Base-by-base conservation (phyloP, 2,329 filamentous ascomycete species). In the Juglanconis juglandina region DNA sequence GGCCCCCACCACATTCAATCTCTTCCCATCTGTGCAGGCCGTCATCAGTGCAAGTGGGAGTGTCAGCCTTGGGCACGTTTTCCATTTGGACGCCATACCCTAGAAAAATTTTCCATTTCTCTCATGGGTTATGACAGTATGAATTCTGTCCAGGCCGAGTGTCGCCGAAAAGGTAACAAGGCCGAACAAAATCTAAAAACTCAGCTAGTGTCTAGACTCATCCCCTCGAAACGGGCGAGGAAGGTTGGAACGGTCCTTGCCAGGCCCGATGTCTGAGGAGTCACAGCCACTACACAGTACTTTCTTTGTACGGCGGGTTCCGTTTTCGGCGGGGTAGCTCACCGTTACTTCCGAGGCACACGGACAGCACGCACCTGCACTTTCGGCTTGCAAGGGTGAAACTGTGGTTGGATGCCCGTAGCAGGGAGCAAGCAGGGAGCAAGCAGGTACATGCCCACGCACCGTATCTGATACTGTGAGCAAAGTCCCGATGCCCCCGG, bases 1-100 rank as follows among this genome's bases (percentile, higher is more conserved):
- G 39, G 39, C 39, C 39, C 39, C 39, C 39, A 42, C 39, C 39
- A 10, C 39, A 42, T 42, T 42, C 39, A 14, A 14, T 10, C 39
- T 13, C 37, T 42, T 13, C 39, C 39, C 39, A 42, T 42, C 39
- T 58, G 51, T 54, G 44, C 57, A 59, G 51, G 34, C 53, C 53
- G 49, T 54, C 14, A 30, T 54, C 57, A 59, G 14, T 47, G 44
- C 44, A 24, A 42, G 47, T 37, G n/a, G 37, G 17, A 56, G 32
- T 17, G 44, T n/a, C 53, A 56, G 44, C 44, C 35, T 37, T 13
- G 24, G 53, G n/a, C 53, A 48, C 53, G 53, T 56, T 56, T 30
- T 47, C 17, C 2, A 13, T 14, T 5, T 42, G 39, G 10, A 14
- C 39, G 44, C 44, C n/a, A 10, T 30, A 44, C 24, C 13, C 33